phyloP scores from a whole-genome alignment of 2,329 filamentous ascomycete species.

The Nemania serpens region DNA sequence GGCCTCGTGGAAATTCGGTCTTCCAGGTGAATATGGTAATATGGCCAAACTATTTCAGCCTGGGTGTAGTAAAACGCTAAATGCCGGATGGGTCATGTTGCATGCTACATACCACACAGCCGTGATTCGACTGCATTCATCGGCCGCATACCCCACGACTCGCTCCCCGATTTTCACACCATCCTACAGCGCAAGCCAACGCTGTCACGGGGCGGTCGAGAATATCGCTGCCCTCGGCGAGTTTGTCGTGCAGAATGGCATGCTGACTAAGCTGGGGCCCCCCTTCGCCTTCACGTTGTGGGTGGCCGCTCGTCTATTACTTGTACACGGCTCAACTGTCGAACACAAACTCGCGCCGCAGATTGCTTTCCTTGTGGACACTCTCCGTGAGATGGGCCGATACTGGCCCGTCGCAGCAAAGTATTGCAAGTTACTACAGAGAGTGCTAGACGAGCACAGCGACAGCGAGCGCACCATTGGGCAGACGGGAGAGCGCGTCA shows the following conservation, averaged over 20 bases:
- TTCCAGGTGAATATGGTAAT: slow-evolving; percentile 84
- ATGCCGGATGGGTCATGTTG: slow-evolving; percentile 87
- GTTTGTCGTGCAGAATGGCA: slow-evolving; percentile 74
- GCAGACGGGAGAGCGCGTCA: slow-evolving; percentile 70
- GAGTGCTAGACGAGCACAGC: slow-evolving; percentile 84
- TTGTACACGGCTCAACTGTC: slow-evolving; percentile 89
- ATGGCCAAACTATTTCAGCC: slow-evolving; percentile 77
- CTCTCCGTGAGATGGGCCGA: slow-evolving; percentile 76
- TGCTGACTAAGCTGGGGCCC: slow-evolving; percentile 81
- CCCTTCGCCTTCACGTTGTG: slow-evolving; percentile 92
- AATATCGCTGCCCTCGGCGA: slow-evolving; percentile 78
- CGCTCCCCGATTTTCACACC: slow-evolving; percentile 87
- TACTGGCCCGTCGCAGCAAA: slow-evolving; percentile 86
- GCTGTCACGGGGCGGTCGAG: slow-evolving; percentile 82
- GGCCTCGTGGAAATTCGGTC: slow-evolving; percentile 79
- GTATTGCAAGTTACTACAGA: slow-evolving; percentile 78
- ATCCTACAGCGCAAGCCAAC: slow-evolving; percentile 81
- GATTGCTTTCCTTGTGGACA: slow-evolving; percentile 81
- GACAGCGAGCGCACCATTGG: slow-evolving; percentile 66
- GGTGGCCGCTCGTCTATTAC: slow-evolving; percentile 84
- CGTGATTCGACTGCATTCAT: slow-evolving; percentile 88
- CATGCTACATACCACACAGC: slow-evolving; percentile 90
- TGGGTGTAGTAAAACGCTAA: slow-evolving; percentile 69
- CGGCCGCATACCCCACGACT: slow-evolving; percentile 88
- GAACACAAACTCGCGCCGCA: slow-evolving; percentile 81